These are phyloP conservation scores for Pseudozyma hubeiensis DNA, from an alignment of 1,284 basidiomycete species.

Conservation along the genomic window DNA sequence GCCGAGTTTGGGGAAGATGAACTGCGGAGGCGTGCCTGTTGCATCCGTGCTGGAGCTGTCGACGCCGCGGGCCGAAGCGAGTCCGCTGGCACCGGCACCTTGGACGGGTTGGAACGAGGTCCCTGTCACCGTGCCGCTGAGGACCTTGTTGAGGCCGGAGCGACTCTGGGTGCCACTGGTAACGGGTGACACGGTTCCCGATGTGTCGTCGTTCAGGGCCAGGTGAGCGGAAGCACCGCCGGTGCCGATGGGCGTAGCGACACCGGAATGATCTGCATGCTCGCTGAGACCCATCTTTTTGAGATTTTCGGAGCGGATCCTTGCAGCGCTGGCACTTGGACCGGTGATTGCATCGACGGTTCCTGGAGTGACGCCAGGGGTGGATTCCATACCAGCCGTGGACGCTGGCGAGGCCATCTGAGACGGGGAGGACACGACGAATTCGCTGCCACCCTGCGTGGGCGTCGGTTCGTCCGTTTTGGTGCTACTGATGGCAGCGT, in stretches of 20 bases:
- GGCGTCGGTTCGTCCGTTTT: slow-evolving; percentile 9
- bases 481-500: slow-evolving; percentile 29
- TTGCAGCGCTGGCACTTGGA: slow-evolving; percentile 36
- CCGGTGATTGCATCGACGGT: slow-evolving; percentile 41
- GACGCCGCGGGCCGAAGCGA: slow-evolving; percentile 54
- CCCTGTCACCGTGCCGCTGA: slow-evolving; percentile 48
- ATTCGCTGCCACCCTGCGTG: not conserved
- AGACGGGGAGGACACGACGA: slow-evolving; percentile 22
- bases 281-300: slow-evolving; percentile 43
- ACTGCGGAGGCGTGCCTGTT: slow-evolving; percentile 58
- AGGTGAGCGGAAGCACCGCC: slow-evolving; percentile 34
- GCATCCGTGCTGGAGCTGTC: slow-evolving; percentile 30
- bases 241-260: slow-evolving; percentile 50
- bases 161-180: slow-evolving; percentile 13
- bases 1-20: slow-evolving; percentile 65
- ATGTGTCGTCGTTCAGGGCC: slow-evolving; percentile 8
- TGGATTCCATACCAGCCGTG: slow-evolving; percentile 6
- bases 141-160: slow-evolving; percentile 42
- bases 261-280: slow-evolving; percentile 37
- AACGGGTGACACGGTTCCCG: slow-evolving; percentile 30
- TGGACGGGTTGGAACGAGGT: slow-evolving; percentile 41
- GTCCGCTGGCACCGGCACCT: slow-evolving; percentile 56
- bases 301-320: slow-evolving; percentile 43
- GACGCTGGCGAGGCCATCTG: slow-evolving; percentile 27
- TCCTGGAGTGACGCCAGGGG: slow-evolving; percentile 23